A percentile compares a stretch with the other conserved stretches of the same genome.
phyloP scores from a whole-genome alignment of 371 early-diverging fungal genomes.

The Encephalitozoon intestinalis region DNA sequence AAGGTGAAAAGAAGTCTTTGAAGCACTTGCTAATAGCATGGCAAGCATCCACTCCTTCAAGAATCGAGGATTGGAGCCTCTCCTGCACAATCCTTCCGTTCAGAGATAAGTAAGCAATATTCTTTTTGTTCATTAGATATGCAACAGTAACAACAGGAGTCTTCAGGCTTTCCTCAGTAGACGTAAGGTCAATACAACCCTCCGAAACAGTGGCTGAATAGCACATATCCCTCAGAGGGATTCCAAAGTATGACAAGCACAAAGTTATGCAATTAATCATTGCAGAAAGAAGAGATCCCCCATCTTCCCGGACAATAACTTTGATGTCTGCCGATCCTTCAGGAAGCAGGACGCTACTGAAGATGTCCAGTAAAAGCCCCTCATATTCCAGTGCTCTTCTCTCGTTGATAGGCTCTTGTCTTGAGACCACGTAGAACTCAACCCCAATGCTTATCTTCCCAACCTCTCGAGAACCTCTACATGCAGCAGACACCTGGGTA shows the following conservation, averaged over 20 bases:
- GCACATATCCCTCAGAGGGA: constrained; percentile 33
- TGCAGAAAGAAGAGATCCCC: constrained; percentile 33
- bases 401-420: constrained; percentile 14
- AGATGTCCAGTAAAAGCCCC: constrained; percentile 19
- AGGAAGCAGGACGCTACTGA: constrained; percentile 7
- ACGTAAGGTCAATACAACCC: constrained; percentile 25
- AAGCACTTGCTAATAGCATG: background rate
- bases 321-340: constrained; percentile 26
- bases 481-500: constrained; percentile 5
- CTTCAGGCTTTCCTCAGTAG: constrained; percentile 10
- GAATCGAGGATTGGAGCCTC: background rate
- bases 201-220: constrained; percentile 7
- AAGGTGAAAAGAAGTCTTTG: background rate
- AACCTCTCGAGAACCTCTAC: constrained; percentile 14
- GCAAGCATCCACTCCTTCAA: background rate
- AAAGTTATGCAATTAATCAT: constrained; percentile 43
- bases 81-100: background rate
- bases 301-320: constrained; percentile 35
- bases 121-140: constrained; percentile 25
- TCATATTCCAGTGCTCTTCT: constrained; percentile 11
- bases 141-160: constrained; percentile 7
- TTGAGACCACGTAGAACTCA: constrained; percentile 12
- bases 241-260: constrained; percentile 26
- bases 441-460: constrained; percentile 25
- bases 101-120: constrained; percentile 29